A percentile compares a stretch with the other conserved stretches of the same genome.
Conservation (phyloP, 768 basidiomycete genomes). For the Lentinula guzmanii region DNA sequence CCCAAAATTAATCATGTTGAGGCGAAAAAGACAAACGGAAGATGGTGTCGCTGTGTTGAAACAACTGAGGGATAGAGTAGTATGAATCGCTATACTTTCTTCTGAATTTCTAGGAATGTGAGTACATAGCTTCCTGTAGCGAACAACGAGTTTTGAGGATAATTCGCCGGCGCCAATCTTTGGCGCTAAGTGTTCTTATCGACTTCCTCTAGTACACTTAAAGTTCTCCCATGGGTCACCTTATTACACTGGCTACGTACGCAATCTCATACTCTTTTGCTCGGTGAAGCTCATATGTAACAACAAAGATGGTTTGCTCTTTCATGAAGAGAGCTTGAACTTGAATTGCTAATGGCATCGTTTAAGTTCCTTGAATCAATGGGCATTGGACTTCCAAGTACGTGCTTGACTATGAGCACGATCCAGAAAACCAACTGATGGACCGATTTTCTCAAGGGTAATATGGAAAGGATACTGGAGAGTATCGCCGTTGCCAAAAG, state of each 20-base stretch:
- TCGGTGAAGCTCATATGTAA: constrained; percentile 17
- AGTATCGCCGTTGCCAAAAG: constrained; percentile 88
- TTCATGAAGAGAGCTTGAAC: not conserved
- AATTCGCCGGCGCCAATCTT: not conserved
- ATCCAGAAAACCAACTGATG: not conserved
- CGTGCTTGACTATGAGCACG: constrained; percentile 7
- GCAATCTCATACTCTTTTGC: constrained; percentile 16
- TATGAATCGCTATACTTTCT: no score
- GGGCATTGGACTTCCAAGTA: constrained; percentile 94
- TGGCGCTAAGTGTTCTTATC: not conserved
- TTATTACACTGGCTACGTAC: constrained; percentile 87
- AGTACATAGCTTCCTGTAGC: no score
- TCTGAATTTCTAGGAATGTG: no score
- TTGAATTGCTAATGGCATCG: constrained; percentile 4
- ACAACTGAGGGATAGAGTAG: no score
- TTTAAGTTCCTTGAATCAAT: constrained; percentile 87
- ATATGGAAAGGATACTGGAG: constrained; percentile 82
- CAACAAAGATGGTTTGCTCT: constrained; percentile 24
- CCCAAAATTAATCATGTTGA: no score
- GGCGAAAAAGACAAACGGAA: no score
- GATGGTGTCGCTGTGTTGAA: no score
- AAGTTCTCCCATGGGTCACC: constrained; percentile 57
- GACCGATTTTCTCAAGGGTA: constrained; percentile 53
- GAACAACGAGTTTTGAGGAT: no score
- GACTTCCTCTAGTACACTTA: not conserved